Base-by-base conservation (phyloP, 306 rosid species). In the Vigna radiata region DNA sequence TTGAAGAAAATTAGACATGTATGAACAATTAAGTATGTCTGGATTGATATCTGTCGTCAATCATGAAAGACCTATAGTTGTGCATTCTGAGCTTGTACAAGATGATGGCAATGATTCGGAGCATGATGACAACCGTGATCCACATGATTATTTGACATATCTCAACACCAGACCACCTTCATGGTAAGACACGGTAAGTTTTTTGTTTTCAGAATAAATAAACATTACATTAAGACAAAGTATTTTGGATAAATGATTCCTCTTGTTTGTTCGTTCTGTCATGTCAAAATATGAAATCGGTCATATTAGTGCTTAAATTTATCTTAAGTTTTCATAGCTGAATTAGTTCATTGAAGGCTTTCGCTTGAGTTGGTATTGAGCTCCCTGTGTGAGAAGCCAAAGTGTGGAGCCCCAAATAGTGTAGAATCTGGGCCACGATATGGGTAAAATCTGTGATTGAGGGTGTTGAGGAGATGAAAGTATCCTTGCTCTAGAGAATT, bases 41-140 rank as follows among this genome's bases (percentile, higher is more conserved):
- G n/a, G n/a, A n/a, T n/a, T n/a, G n/a, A n/a, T n/a, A n/a, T n/a
- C n/a, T n/a, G n/a, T n/a, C n/a, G n/a, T n/a, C n/a, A n/a, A n/a
- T n/a, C n/a, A n/a, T n/a, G n/a, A 76, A 87, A 90, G 95, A 75
- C 98, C 95, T 72, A 82, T 94, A 82, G 83, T 92, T 77, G 98
- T 92, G 79, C 98, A 94, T 76, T 46, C 97, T 58, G 98, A 94
- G 93, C 46, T 92, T 84, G 74, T 76, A 79, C 87, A 46, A 72
- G 89, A 88, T 47, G 80, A 87, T 66, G 83, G 78, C 75, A 81
- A 82, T 73, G 3, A 59, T 66, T 46, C 63, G 84, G 91, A 80
- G 44, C 73, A 68, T 27, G 60, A 85, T 72, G 90, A 54, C 31
- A 54, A 60, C 70, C 78, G 61, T 61, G 86, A 89, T 74, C 85